A percentile compares a stretch with the other conserved stretches of the same genome.
Conservation (phyloP, 2,329 filamentous ascomycete species). For the Didymellaceae sp. region DNA sequence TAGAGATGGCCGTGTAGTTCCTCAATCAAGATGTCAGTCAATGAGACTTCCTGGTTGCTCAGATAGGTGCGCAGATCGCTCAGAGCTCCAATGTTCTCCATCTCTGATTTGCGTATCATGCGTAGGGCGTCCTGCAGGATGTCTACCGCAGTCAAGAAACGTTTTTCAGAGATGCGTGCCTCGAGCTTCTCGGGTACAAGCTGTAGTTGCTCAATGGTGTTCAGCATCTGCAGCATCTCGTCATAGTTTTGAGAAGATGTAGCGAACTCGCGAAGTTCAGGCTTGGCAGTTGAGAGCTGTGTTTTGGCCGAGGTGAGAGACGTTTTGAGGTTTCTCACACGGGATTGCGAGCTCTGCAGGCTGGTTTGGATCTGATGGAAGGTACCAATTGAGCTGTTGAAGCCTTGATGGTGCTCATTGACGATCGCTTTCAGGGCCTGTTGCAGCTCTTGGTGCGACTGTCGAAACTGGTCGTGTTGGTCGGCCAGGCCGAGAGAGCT, state of each 20-base stretch:
- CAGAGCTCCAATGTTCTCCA: conserved; percentile 89
- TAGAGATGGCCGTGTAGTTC: conserved; percentile 97
- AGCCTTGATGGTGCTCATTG: conserved; percentile 98
- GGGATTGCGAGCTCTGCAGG: conserved; percentile 85
- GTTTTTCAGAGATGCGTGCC: conserved; percentile 93
- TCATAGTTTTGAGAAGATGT: conserved; percentile 89
- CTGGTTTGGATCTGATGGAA: conserved; percentile 98
- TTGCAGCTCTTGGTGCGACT: conserved; percentile 87
- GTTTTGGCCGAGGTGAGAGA: conserved; percentile 81
- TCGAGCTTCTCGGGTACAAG: conserved; percentile 91
- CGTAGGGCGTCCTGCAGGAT: conserved; percentile 86
- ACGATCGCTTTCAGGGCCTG: conserved; percentile 92
- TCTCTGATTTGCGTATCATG: conserved; percentile 82
- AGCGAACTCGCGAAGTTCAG: conserved; percentile 88
- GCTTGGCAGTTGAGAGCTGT: conserved; percentile 83
- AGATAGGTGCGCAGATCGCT: conserved; percentile 87
- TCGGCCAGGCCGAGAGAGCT: conserved; percentile 92
- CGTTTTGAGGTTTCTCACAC: conserved; percentile 81
- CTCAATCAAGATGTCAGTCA: conserved; percentile 96
- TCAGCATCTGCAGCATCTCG: conserved; percentile 81
- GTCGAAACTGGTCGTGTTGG: conserved; percentile 83
- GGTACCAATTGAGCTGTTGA: conserved; percentile 98
- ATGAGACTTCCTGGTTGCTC: conserved; percentile 86
- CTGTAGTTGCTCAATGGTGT: conserved; percentile 85
- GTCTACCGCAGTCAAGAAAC: conserved; percentile 90